Percentiles rank a stretch among this genome's conserved stretches.
These are phyloP conservation scores for Oxyria digyna DNA, from an alignment of 148 eudicot species.

Conservation along the genomic window DNA sequence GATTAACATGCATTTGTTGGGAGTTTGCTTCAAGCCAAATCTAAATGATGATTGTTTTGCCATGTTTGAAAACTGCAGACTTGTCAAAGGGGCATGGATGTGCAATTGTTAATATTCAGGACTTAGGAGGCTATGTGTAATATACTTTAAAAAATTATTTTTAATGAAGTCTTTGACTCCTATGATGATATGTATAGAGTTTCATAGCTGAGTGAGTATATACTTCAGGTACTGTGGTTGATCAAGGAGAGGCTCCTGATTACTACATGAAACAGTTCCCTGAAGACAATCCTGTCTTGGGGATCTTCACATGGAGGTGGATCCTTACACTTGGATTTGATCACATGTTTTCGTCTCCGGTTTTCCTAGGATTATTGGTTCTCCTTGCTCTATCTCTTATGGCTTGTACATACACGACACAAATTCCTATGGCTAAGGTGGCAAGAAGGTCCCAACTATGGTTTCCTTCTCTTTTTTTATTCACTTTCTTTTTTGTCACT, in stretches of 20 bases:
- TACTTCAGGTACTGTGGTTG: conserved; percentile 57
- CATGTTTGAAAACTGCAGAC: not conserved
- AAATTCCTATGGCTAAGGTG: conserved; percentile 89
- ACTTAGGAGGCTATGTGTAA: too few species aligned
- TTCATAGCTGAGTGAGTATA: conserved; percentile 5
- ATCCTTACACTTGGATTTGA: conserved; percentile 70
- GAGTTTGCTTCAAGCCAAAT: not conserved
- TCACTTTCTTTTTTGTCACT: not conserved
- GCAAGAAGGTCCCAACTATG: conserved; percentile 65
- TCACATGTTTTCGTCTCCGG: conserved; percentile 92
- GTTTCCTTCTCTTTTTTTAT: not conserved
- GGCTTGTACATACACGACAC: conserved; percentile 98
- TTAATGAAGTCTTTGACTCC: not conserved
- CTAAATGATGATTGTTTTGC: not conserved
- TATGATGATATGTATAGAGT: not conserved
- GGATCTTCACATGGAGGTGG: conserved; percentile 93
- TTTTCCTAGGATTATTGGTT: conserved; percentile 54
- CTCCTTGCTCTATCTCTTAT: conserved; percentile 81
- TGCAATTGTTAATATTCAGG: not conserved
- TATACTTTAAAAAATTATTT: too few species aligned
- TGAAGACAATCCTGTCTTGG: conserved; percentile 78
- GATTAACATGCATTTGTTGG: not conserved
- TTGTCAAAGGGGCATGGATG: not conserved
- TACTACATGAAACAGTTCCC: conserved; percentile 70
- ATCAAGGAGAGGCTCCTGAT: conserved; percentile 86